Percentiles rank a stretch among this genome's conserved stretches.
Conservation (phyloP, 2,329 filamentous ascomycete species). For the Beauveria pseudobassiana region DNA sequence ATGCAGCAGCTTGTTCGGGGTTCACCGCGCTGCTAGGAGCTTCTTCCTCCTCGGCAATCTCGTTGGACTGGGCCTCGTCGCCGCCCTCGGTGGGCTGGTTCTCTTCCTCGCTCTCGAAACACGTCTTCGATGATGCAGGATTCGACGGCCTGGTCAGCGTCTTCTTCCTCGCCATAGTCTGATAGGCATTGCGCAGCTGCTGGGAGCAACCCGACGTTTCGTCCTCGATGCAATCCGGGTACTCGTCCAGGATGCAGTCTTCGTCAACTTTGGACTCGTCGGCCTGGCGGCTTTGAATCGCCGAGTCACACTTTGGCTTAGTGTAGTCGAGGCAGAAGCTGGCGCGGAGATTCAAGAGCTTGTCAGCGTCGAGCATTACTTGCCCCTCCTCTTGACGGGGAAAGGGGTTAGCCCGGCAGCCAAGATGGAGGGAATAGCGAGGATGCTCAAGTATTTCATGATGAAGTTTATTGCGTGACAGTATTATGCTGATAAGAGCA, state of each 20-base stretch:
- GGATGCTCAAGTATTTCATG: not conserved
- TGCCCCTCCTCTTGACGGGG: not conserved
- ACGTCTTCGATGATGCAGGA: not conserved
- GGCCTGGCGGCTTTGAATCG: not conserved
- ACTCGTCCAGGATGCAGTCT: not conserved
- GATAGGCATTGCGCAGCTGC: not conserved
- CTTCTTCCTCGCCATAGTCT: not conserved
- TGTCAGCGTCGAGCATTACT: not conserved
- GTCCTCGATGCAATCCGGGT: not conserved
- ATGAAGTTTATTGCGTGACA: not conserved
- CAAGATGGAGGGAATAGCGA: not conserved
- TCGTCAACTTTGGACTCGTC: not conserved
- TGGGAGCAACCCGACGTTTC: not conserved
- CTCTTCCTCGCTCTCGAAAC: not conserved
- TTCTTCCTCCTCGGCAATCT: not conserved
- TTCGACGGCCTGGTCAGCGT: not conserved
- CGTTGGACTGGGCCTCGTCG: too few species aligned
- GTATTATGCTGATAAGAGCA: not conserved
- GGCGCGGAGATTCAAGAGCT: not conserved
- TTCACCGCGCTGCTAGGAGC: not conserved
- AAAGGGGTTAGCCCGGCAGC: not conserved
- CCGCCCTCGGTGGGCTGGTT: not conserved
- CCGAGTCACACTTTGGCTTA: not conserved
- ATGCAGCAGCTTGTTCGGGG: not conserved
- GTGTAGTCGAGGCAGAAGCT: not conserved